Conservation (phyloP, 1,139 yeast species). For the Kodamaea ohmeri region DNA sequence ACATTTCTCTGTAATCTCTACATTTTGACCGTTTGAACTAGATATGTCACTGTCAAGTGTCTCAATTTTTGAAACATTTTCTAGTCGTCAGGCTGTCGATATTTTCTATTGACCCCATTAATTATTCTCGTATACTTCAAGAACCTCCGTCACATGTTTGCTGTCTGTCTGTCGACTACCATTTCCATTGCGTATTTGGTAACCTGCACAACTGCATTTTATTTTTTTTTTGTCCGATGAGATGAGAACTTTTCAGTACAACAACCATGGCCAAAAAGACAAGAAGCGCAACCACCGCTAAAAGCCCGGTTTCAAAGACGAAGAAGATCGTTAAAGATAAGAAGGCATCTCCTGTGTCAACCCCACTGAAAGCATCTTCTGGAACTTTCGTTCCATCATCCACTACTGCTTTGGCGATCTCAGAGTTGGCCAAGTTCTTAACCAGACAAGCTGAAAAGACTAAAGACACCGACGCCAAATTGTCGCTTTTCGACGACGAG, state of each 20-base stretch:
- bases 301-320: slow-evolving; percentile 3
- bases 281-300: not conserved
- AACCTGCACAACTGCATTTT: slow-evolving; percentile 3
- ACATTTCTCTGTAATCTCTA: too few species aligned
- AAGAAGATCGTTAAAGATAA: slow-evolving; percentile 3
- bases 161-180: too few species aligned
- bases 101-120: too few species aligned
- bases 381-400: slow-evolving; percentile 15
- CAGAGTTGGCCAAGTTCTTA: slow-evolving; percentile 49
- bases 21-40: too few species aligned
- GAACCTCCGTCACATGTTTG: too few species aligned
- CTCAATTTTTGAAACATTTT: too few species aligned
- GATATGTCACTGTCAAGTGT: too few species aligned
- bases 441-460: slow-evolving; percentile 15
- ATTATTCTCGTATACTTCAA: too few species aligned
- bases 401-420: slow-evolving; percentile 42
- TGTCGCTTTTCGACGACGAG: slow-evolving; percentile 37
- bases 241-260: slow-evolving; percentile 11
- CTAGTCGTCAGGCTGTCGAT: too few species aligned
- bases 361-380: slow-evolving; percentile 16
- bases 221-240: slow-evolving; percentile 10
- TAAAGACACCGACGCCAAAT: slow-evolving; percentile 27
- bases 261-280: slow-evolving; percentile 10
- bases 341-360: slow-evolving; percentile 20
- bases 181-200: too few species aligned